Evolutionary conservation across 306 rosid species (phyloP), one percentile per base, ranked within the genome.

Genomic region (Sicyos baderoa): DNA sequence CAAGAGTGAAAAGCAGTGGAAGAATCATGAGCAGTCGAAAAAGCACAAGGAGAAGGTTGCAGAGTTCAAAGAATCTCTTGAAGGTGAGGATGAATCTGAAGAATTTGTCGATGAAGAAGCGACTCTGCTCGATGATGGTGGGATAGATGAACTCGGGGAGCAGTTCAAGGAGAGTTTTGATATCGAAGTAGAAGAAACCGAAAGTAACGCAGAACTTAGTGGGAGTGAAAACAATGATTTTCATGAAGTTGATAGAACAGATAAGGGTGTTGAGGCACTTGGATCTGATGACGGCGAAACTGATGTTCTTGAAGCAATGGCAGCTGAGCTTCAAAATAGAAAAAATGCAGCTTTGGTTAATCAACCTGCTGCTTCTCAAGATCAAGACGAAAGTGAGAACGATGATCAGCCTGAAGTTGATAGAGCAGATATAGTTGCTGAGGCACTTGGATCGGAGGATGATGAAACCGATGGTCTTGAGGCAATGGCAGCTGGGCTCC

Each of bases 1-100:
- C 78, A 94, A 86, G 91, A 94, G 99, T 86, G 99, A 94, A 78
- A 94, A 84, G 85, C 99, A 94, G 53, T 94, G 99, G 99, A 94
- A 94, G 84, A 94, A 94, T 55, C 99, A 94, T 16, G 99, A 94
- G 86, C 97, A 86, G 79, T 90, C 97, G 0, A 90, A 94, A 79
- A 94, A 90, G 81, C 99, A 94, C 68, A 85, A 84, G 68, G 97
- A 94, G 81, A 94, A 88, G 79, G 95, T 94, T 25, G 89, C 87
- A 0, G 91, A 94, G 82, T 86, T 88, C 42, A 83, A 32, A 75
- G 93, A 88, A 51, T 84, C 96, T 0, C 72, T 83, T 40, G 76
- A 40, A 9, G 74, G 82, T 74, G 90, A 76, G 48, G 91, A 83
- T 45, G 81, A 77, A 47, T 5, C 48, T 55, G 76, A 73, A 3